Percentiles rank a stretch among this genome's conserved stretches.
Conservation (phyloP, 768 basidiomycete genomes). For the Hortiboletus campestris region DNA sequence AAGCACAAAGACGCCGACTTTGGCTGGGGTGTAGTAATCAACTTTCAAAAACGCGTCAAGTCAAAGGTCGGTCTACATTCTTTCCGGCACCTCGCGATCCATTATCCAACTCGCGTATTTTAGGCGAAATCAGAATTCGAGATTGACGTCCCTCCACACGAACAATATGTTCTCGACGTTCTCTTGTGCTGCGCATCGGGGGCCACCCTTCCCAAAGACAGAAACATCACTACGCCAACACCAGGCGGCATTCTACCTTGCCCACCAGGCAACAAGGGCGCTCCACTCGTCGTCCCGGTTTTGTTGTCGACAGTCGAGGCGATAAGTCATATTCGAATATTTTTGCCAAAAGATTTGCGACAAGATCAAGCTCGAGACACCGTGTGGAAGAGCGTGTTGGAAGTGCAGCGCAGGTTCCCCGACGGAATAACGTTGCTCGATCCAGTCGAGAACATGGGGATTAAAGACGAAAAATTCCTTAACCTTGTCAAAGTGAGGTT, state of each 20-base stretch:
- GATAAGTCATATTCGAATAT: slow-evolving; percentile 83
- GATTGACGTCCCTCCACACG: slow-evolving; percentile 73
- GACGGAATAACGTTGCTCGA: slow-evolving; percentile 85
- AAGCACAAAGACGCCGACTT: slow-evolving; percentile 86
- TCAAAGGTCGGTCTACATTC: slow-evolving; percentile 55
- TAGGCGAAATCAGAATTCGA: slow-evolving; percentile 66
- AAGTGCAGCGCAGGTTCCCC: slow-evolving; percentile 89
- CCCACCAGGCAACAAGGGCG: slow-evolving; percentile 65
- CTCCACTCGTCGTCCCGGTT: slow-evolving; percentile 85
- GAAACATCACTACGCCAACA: slow-evolving; percentile 50
- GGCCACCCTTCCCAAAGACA: slow-evolving; percentile 57
- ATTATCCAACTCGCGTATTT: background rate
- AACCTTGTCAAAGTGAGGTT: slow-evolving; percentile 71
- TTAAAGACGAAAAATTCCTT: slow-evolving; percentile 92
- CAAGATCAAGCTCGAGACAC: slow-evolving; percentile 73
- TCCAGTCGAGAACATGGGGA: slow-evolving; percentile 92
- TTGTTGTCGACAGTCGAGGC: slow-evolving; percentile 82
- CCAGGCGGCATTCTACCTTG: slow-evolving; percentile 79
- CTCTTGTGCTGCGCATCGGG: slow-evolving; percentile 77
- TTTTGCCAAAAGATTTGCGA: slow-evolving; percentile 87
- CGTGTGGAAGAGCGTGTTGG: slow-evolving; percentile 84
- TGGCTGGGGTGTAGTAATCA: slow-evolving; percentile 95
- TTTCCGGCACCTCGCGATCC: background rate
- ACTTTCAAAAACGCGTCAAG: slow-evolving; percentile 84
- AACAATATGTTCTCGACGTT: slow-evolving; percentile 92